These are phyloP conservation scores for Globisporangium paddicum DNA, from an alignment of 352 stramenopile genomes.

Conservation along the genomic window DNA sequence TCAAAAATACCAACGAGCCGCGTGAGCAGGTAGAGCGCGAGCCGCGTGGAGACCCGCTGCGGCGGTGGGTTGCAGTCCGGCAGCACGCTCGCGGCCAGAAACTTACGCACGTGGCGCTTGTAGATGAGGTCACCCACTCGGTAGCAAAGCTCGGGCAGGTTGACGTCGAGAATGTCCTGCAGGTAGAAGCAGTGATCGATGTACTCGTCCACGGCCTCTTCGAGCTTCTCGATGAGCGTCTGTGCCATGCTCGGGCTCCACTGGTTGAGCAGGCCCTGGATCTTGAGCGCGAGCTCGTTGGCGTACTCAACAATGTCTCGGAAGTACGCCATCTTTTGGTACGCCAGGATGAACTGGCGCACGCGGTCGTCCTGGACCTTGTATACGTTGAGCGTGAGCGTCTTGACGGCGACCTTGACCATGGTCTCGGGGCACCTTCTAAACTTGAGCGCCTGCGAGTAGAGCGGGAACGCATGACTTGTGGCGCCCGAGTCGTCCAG, in stretches of 20 bases:
- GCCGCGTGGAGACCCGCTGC: conserved; percentile 68
- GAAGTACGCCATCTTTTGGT: conserved; percentile 78
- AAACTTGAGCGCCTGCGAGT: conserved; percentile 67
- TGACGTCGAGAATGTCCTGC: conserved; percentile 80
- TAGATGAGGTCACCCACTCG: conserved; percentile 74
- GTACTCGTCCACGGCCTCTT: conserved; percentile 76
- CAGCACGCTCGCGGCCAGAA: conserved; percentile 68
- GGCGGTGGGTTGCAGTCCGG: conserved; percentile 68
- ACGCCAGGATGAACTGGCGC: conserved; percentile 65
- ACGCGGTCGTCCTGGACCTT: conserved; percentile 74
- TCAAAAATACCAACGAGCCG: conserved; percentile 69
- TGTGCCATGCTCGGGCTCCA: conserved; percentile 26
- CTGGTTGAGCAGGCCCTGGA: conserved; percentile 70
- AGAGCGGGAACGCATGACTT: conserved; percentile 55
- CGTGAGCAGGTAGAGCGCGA: conserved; percentile 76
- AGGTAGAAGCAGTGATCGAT: conserved; percentile 86
- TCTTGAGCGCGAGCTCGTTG: conserved; percentile 68
- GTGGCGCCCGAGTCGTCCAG: conserved; percentile 40
- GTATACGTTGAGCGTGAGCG: conserved; percentile 82
- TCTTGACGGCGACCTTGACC: conserved; percentile 86
- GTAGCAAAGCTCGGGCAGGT: conserved; percentile 80
- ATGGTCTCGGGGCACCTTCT: conserved; percentile 73
- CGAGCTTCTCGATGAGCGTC: conserved; percentile 61
- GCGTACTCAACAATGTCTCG: conserved; percentile 70
- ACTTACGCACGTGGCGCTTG: conserved; percentile 55